These are phyloP conservation scores for Lentinula lateritia DNA, from an alignment of 768 basidiomycete genomes.

Conservation along the genomic window DNA sequence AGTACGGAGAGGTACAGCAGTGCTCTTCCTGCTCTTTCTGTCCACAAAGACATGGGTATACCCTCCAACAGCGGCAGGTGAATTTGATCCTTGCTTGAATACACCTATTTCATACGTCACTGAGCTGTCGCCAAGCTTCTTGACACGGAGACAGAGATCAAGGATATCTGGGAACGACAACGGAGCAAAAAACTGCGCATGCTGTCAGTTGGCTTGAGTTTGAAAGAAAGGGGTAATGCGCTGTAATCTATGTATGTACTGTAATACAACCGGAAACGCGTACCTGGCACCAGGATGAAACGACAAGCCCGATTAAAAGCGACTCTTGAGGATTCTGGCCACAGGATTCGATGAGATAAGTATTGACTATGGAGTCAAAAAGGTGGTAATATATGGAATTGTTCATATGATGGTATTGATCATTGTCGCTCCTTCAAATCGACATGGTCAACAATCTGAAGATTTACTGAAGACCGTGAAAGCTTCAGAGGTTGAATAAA, in stretches of 20 bases:
- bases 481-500: background rate
- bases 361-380: slow-evolving; percentile 79
- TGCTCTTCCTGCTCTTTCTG: slow-evolving; percentile 50
- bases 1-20: slow-evolving; percentile 34
- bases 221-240: background rate
- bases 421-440: slow-evolving; percentile 76
- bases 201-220: background rate
- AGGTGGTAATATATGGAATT: slow-evolving; percentile 78
- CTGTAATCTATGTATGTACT: no score
- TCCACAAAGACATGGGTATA: slow-evolving; percentile 88
- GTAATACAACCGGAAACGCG: slow-evolving; percentile 1
- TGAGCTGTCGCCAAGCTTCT: slow-evolving; percentile 65
- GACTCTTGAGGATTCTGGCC: slow-evolving; percentile 46
- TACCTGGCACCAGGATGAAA: slow-evolving; percentile 71
- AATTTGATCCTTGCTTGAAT: slow-evolving; percentile 44
- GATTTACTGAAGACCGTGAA: background rate
- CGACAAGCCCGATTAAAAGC: slow-evolving; percentile 65
- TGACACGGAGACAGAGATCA: slow-evolving; percentile 65
- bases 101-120: slow-evolving; percentile 79
- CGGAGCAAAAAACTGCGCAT: slow-evolving; percentile 60
- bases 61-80: slow-evolving; percentile 42
- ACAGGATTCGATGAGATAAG: slow-evolving; percentile 68
- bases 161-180: slow-evolving; percentile 69
- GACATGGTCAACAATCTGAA: background rate
- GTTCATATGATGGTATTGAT: slow-evolving; percentile 80